phyloP scores from a whole-genome alignment of 768 basidiomycete genomes.

The Kwoniella sp. region DNA sequence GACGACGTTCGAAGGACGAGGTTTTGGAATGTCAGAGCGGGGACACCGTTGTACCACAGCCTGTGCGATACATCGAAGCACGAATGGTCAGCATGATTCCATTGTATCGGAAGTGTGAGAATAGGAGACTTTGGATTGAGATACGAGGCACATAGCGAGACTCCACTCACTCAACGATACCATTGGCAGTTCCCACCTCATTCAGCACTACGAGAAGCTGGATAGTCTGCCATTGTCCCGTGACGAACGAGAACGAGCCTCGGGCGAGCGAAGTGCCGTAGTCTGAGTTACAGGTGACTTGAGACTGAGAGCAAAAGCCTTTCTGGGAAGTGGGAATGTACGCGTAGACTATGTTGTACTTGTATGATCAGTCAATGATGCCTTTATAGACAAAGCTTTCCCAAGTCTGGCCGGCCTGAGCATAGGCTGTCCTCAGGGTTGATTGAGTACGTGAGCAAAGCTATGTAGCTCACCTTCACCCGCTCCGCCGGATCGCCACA shows the following conservation, averaged over 20 bases:
- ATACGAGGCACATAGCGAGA: too few relatives aligned
- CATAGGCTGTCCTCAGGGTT: background rate
- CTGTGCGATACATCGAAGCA: slow-evolving; percentile 16
- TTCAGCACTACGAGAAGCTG: slow-evolving; percentile 76
- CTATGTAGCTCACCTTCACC: slow-evolving; percentile 62
- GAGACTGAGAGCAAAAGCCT: slow-evolving; percentile 60
- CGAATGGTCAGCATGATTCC: background rate
- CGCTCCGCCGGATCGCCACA: slow-evolving; percentile 66
- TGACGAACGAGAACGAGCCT: slow-evolving; percentile 50
- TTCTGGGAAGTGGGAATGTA: slow-evolving; percentile 68
- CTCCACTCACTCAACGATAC: slow-evolving; percentile 65
- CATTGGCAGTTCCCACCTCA: slow-evolving; percentile 69
- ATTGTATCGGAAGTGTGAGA: background rate
- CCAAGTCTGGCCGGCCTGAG: background rate
- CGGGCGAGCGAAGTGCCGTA: slow-evolving; percentile 53
- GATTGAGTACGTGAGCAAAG: background rate
- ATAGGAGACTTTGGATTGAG: too few relatives aligned
- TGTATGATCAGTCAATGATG: background rate
- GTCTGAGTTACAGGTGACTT: slow-evolving; percentile 60
- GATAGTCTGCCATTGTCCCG: slow-evolving; percentile 60
- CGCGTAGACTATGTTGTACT: slow-evolving; percentile 66
- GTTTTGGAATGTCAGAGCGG: slow-evolving; percentile 65
- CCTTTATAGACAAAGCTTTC: background rate
- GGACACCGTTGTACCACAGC: slow-evolving; percentile 64
- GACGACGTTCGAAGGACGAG: slow-evolving; percentile 67